Percentiles rank a stretch among this genome's conserved stretches.
These are phyloP conservation scores for Stagonosporopsis vannaccii DNA, from an alignment of 2,329 filamentous ascomycete species.

Conservation along the genomic window DNA sequence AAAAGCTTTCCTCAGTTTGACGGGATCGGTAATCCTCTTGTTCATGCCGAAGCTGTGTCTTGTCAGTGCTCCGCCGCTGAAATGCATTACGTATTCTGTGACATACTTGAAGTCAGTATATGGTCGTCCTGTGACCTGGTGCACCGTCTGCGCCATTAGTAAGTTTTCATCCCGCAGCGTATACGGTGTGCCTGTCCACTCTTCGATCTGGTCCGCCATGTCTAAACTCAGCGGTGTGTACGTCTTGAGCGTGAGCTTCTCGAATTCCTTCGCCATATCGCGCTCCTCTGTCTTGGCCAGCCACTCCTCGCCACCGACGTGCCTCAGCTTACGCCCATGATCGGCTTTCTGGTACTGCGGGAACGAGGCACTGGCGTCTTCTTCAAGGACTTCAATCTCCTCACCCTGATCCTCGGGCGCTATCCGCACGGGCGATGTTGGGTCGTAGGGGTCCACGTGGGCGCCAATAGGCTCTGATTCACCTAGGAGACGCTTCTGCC, in stretches of 20 bases:
- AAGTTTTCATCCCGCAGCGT: conserved; percentile 40
- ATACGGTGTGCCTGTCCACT: conserved; percentile 41
- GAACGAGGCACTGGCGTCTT: conserved; percentile 20
- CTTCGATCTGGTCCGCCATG: conserved; percentile 43
- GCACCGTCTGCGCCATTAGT: conserved; percentile 37
- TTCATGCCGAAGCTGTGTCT: conserved; percentile 33
- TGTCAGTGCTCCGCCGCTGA: not conserved
- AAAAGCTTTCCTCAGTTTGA: conserved; percentile 51
- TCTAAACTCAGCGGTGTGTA: conserved; percentile 41
- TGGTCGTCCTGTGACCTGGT: conserved; percentile 45
- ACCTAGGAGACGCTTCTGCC: conserved; percentile 47
- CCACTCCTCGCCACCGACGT: conserved; percentile 61
- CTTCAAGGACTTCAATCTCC: conserved; percentile 42
- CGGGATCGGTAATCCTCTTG: conserved; percentile 21
- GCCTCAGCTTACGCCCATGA: conserved; percentile 53
- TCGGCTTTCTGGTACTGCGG: conserved; percentile 21
- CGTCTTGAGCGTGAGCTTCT: conserved; percentile 44
- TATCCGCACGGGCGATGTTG: conserved; percentile 46
- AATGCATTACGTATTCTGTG: not conserved
- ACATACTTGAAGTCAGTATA: conserved; percentile 36
- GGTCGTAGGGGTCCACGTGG: conserved; percentile 49
- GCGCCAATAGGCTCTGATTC: conserved; percentile 48
- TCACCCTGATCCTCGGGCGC: conserved; percentile 46
- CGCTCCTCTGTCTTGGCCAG: conserved; percentile 41
- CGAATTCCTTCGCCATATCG: conserved; percentile 41